Evolutionary conservation across 129 eudicot genomes (phyloP).

Genomic region (Silybum marianum): DNA sequence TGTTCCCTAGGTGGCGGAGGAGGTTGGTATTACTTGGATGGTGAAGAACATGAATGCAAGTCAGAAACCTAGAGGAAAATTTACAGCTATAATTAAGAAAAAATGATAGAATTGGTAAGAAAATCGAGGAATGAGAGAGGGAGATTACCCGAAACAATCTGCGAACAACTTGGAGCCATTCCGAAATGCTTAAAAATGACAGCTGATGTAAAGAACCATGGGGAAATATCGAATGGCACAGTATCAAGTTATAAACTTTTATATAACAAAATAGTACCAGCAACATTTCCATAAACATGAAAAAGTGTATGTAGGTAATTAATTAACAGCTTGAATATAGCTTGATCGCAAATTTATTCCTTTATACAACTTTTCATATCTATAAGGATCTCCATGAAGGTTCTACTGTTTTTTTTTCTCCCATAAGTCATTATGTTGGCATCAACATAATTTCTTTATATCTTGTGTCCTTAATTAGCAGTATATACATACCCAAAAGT

Average conservation of each 20-base stretch:
- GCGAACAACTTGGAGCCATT: slow-evolving; percentile 33
- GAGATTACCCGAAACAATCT: slow-evolving; percentile 10
- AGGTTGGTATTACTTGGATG: background rate
- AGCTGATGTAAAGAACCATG: slow-evolving; percentile 28
- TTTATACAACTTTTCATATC: slow-evolving; percentile 24
- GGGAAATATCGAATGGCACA: slow-evolving; percentile 36
- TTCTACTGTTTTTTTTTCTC: slow-evolving; percentile 16
- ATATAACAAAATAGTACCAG: slow-evolving; percentile 12
- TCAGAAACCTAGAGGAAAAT: background rate
- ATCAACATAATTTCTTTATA: slow-evolving; percentile 21
- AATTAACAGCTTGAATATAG: background rate
- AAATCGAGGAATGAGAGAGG: slow-evolving; percentile 13
- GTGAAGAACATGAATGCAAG: background rate
- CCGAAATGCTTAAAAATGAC: slow-evolving; percentile 31
- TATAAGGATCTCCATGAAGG: slow-evolving; percentile 34
- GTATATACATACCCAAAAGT: background rate
- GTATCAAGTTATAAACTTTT: background rate
- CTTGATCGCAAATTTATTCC: background rate
- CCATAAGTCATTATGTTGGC: slow-evolving; percentile 34
- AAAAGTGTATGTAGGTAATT: background rate
- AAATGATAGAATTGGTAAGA: background rate
- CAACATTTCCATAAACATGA: slow-evolving; percentile 21
- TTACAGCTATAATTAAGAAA: slow-evolving; percentile 1
- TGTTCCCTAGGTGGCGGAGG: background rate
- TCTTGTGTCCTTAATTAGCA: slow-evolving; percentile 17